Conservation (phyloP, 306 rosid species). For the Cyamopsis tetragonoloba region DNA sequence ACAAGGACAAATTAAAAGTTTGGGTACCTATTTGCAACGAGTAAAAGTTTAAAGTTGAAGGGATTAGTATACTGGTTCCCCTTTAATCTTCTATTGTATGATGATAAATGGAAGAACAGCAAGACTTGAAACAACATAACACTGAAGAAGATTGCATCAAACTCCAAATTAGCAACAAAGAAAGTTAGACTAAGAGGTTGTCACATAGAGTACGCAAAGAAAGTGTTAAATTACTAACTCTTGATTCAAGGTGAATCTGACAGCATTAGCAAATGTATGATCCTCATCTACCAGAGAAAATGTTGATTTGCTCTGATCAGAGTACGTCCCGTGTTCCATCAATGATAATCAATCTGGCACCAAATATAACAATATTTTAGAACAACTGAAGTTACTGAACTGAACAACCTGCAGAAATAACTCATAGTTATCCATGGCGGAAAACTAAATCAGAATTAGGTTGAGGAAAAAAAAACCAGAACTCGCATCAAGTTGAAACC, state of each 20-base stretch:
- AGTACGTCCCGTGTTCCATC: constrained; percentile 64
- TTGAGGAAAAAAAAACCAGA: background rate
- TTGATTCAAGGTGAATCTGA: constrained; percentile 72
- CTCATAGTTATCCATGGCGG: background rate
- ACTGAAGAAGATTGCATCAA: background rate
- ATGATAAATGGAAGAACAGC: background rate
- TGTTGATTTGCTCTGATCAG: constrained; percentile 57
- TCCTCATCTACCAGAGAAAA: constrained; percentile 67
- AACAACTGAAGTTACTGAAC: background rate
- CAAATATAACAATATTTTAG: background rate
- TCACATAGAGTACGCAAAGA: background rate
- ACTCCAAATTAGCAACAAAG: background rate
- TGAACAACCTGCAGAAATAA: background rate
- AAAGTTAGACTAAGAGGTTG: background rate
- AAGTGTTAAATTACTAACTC: constrained; percentile 43
- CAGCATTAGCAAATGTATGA: constrained; percentile 72
- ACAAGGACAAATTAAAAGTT: too few species aligned
- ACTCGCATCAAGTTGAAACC: background rate
- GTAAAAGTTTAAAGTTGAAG: too few species aligned
- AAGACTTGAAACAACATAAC: background rate
- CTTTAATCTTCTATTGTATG: background rate
- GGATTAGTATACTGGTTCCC: too few species aligned
- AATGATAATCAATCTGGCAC: background rate
- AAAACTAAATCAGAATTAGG: background rate
- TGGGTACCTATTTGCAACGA: too few species aligned